Evolutionary conservation across 2,329 filamentous ascomycete species (phyloP).

Genomic region (Colletotrichum scovillei): DNA sequence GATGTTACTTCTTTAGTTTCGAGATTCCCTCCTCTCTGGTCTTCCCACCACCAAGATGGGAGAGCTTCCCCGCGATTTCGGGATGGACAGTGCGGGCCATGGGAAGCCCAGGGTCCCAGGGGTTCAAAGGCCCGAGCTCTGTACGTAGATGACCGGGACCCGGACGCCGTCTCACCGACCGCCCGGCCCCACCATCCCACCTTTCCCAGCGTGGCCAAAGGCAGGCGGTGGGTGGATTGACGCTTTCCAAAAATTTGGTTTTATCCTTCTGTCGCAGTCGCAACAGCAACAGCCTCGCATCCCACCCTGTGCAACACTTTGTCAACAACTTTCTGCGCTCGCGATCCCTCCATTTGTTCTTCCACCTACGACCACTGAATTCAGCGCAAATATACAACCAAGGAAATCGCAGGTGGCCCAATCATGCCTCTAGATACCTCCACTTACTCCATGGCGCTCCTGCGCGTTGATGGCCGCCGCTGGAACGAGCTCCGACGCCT

Average conservation of each 20-base stretch:
- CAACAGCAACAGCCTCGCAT: neutral
- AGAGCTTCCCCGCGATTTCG: constrained; percentile 31
- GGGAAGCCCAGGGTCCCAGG: neutral
- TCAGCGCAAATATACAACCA: neutral
- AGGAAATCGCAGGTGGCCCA: neutral
- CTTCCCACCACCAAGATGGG: neutral
- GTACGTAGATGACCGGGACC: neutral
- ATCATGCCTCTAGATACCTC: constrained; percentile 94
- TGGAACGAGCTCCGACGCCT: constrained; percentile 97
- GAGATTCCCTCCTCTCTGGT: neutral
- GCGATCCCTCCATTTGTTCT: neutral
- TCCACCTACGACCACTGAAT: neutral
- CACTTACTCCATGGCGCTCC: constrained; percentile 86
- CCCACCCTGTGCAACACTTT: neutral
- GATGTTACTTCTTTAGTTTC: neutral
- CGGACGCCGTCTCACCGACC: constrained; percentile 19
- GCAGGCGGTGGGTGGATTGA: constrained; percentile 25
- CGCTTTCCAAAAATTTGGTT: constrained; percentile 31
- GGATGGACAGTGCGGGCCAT: constrained; percentile 16
- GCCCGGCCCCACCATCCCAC: constrained; percentile 33
- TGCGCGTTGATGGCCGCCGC: constrained; percentile 84
- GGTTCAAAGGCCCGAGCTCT: constrained; percentile 19
- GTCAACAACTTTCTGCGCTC: neutral
- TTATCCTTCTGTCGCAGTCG: neutral
- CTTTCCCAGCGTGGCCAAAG: constrained; percentile 17